Base-by-base conservation (phyloP, 441 rosid genomes). In the Pelargonium citronellum region DNA sequence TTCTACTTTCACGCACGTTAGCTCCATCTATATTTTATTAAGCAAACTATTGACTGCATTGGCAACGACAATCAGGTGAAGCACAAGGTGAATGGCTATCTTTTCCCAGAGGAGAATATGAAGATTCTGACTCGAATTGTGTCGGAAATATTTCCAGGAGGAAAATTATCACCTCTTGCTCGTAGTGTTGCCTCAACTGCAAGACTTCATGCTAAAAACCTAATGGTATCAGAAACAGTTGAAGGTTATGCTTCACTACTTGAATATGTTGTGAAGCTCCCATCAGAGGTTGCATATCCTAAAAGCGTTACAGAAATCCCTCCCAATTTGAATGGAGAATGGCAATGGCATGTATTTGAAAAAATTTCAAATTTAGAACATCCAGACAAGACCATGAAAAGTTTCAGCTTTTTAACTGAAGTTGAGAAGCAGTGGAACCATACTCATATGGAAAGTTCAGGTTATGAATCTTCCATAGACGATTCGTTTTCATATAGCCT, bases 81-180 rank as follows among this genome's bases (percentile, higher is more conserved):
- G 77, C 90, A 95, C 88, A 85, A 87, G 85, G 92, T 95, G 80
- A 92, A 85, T 66, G 91, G 92, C 64, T 90, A 83, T 79, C 85
- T 95, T 76, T 95, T 95, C 78, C 96, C 99, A 11, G 91, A 87
- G 83, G 82, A 83, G 76, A 79, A 91, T 75, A 77, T 79, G 66
- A 73, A 71, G 82, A 79, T 79, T 71, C 82, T 95, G 71, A 83
- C 86, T 1, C 79, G 80, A 76, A 85, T 91, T 72, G 60, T 88
- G 17, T 77, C 72, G 82, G 85, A 84, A 81, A 77, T 85, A 81
- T 74, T 87, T 69, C 51, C 83, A 19, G 77, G 79, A 22, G 97
- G 88, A 66, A 88, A 87, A 74, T 19, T 87, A 75, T 92, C 95
- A 11, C 79, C 85, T 67, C 63, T 81, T 49, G 90, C 92, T 66